Base-by-base conservation (phyloP, 805 yeast genomes). In the Kodamaea hsintzibuensis region DNA sequence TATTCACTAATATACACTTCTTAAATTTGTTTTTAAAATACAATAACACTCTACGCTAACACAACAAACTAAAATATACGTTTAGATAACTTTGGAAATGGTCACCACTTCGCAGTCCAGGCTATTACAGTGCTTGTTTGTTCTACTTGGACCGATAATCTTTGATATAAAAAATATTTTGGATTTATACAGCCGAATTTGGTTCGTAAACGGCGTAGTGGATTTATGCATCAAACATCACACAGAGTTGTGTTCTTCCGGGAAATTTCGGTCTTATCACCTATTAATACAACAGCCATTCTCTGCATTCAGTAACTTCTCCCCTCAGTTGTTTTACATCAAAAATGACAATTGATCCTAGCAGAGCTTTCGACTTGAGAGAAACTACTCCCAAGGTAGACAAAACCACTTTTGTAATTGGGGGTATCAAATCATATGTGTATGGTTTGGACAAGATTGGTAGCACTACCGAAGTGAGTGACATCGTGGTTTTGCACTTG, bases 391-490 rank as follows among this genome's bases (percentile, higher is more conserved):
- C 45, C 3, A 17, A 42, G 27, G 22, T 25, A 19, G 47, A 43
- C 47, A 43, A 43, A 30, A 7, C 47, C 5, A 22, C 35, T 9
- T 43, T 60, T 27, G 53, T 61, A 60, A 69, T 81, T 51, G 84
- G 79, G 2, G 86, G 86, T 0, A 65, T 82, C 49, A 58, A 64
- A 7, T 72, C 72, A 13, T 66, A 75, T 42, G 65, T 80, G 4
- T 76, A 77, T 64, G 47, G 57, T 6, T 59, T 57, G 53, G 56
- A 61, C 22, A 30, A 22, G 6, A 49, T 27, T 13, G 22, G 18
- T 8, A 22, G 25, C 6, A 49, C 57, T 9, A 12, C 17, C 39
- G 62, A 66, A 14, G 63, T 72, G 25, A 72, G 66, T 4, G 64
- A 76, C 13, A 67, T 73, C 49, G 79, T 30, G 27, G 22, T 80